Percentiles rank a stretch among this genome's conserved stretches.
Evolutionary conservation across 1,284 basidiomycete genomes (phyloP).

Genomic region (Trametes hirsuta): DNA sequence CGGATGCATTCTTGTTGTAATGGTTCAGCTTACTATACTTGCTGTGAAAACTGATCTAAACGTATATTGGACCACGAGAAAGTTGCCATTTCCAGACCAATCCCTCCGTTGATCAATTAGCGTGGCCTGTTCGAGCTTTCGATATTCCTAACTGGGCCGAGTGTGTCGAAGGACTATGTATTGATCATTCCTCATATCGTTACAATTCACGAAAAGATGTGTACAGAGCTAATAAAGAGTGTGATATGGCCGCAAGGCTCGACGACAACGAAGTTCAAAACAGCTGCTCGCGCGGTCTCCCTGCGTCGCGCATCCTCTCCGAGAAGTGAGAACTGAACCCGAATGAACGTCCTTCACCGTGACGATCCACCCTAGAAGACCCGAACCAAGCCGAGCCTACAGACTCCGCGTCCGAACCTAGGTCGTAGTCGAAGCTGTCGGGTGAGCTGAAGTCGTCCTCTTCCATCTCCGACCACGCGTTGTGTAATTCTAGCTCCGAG

Average conservation of each 20-base stretch:
- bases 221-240: neutral
- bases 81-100: no score
- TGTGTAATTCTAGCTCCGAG: slow-evolving; percentile 33
- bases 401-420: slow-evolving; percentile 15
- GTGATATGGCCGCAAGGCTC: neutral
- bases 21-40: no score
- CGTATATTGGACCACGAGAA: no score
- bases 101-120: no score
- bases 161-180: no score
- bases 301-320: slow-evolving; percentile 28
- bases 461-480: slow-evolving; percentile 30
- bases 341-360: slow-evolving; percentile 20
- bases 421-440: slow-evolving; percentile 9
- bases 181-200: no score
- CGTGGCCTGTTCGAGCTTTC: no score
- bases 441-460: slow-evolving; percentile 8
- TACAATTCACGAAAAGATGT: neutral
- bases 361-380: slow-evolving; percentile 6
- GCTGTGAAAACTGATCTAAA: no score
- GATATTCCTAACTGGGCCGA: no score
- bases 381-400: slow-evolving; percentile 22
- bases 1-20: no score
- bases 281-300: slow-evolving; percentile 28
- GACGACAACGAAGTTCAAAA: slow-evolving; percentile 20
- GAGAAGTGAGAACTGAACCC: slow-evolving; percentile 43